Evolutionary conservation across 2,329 filamentous ascomycete genomes (phyloP), one percentile per base, ranked within the genome.

Genomic region (Diaporthe vexans): DNA sequence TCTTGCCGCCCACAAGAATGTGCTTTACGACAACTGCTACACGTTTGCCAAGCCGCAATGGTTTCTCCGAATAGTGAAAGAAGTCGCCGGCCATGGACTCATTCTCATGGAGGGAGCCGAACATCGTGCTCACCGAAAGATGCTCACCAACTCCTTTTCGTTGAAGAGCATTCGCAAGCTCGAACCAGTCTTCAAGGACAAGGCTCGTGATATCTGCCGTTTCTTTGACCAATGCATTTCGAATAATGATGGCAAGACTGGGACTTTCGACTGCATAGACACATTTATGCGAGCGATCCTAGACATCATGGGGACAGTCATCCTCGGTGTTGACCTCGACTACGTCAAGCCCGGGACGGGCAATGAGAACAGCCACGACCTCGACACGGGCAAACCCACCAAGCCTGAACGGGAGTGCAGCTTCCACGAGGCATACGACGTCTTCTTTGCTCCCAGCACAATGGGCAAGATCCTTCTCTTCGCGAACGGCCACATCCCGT

Each of bases 1-100:
- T 56, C 74, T 83, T 4, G 78, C 78, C 5, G 81, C 83, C 0
- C 79, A 84, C 73, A 82, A 81, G 58, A 82, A 83, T 33, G 79
- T 86, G 1, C 75, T 85, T n/a, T 81, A 83, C 71, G 83, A 81
- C 5, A 78, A 85, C n/a, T 82, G 78, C 37, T 85, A 86, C 57
- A 77, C 79, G 4, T 84, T 85, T 71, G 77, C 79, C 26, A 85
- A 85, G 73, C 82, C 84, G 0, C 77, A 75, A 0, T 79, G 81
- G 65, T 83, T 83, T 51, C 76, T 76, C 1, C 79, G 81, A 3
- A 74, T 84, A 21, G 80, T 83, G 15, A 79, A 79, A 9, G 82
- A 84, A 71, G 82, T 85, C 51, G 77, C 80, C 0, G 84, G 84
- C 0, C 76, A 76, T 0, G 84, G 84, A 0, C 75, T 86, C 0